Evolutionary conservation across 176 grass and related monocot species (phyloP), one percentile per base, ranked within the genome.

Genomic region (Oryza rufipogon): DNA sequence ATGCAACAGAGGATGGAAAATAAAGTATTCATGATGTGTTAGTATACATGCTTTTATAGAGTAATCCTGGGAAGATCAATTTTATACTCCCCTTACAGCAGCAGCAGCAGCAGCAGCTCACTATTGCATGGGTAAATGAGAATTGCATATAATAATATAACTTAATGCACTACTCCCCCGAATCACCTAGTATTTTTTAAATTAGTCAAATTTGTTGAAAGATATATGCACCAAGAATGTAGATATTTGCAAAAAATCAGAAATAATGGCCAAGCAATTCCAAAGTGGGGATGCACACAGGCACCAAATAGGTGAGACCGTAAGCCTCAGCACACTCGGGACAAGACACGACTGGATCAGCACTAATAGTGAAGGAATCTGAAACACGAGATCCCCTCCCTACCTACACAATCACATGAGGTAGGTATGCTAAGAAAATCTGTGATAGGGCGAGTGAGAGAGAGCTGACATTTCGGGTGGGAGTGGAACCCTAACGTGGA

Each of bases 401-500:
- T 22, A 7, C 17, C 56, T 22, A 7, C 17, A 58, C 1, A 20
- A 58, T 58, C 58, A 23, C 19, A 23, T 63, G 19, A 22, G 58
- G 58, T 61, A 61, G 58, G 58, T 71, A 8, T 8, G 5, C 60
- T 13, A 68, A 49, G 11, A 16, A 79, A 49, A 79, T 42, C 22
- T 6, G 11, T 16, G 12, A 32, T 32, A 32, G 30, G 30, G 26
- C 22, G 51, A n/a, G 36, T 11, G 7, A 47, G 76, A 47, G 76
- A 32, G 16, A 19, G 64, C 54, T 49, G 38, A 41, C 81, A 74
- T 83, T 82, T 48, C 49, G 5, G 38, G 38, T 22, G 26, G 33
- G 23, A 30, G 51, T 5, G 68, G 58, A 72, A 61, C 80, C 68
- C 80, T 61, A 82, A 32, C 68, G 67, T 71, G 42, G 47, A 81